These are phyloP conservation scores for Vitis hybrid DNA, from an alignment of 177 flowering plant species.

Conservation along the genomic window DNA sequence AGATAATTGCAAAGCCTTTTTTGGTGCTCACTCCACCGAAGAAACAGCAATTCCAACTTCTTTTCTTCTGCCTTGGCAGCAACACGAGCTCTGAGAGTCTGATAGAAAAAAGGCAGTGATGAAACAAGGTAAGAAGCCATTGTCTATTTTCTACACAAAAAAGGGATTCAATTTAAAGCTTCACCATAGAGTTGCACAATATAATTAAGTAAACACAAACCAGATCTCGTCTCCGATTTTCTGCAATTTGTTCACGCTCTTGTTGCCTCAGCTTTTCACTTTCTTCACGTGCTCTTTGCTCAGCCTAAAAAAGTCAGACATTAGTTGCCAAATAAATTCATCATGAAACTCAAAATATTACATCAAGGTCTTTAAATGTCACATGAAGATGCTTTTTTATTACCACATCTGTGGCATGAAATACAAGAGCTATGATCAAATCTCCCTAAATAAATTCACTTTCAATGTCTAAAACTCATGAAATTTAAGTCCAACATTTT, in stretches of 20 bases:
- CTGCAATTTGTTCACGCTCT: slow-evolving; percentile 94
- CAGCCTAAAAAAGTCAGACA: slow-evolving; percentile 56
- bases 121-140: background rate
- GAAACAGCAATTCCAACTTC: slow-evolving; percentile 93
- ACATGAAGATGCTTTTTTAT: background rate
- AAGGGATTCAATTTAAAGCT: slow-evolving; percentile 1
- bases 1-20: slow-evolving; percentile 81
- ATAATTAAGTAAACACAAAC: slow-evolving; percentile 27
- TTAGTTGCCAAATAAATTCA: background rate
- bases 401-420: background rate
- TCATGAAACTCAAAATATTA: background rate
- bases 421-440: background rate
- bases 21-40: slow-evolving; percentile 96
- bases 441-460: background rate
- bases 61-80: slow-evolving; percentile 98
- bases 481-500: background rate
- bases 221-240: slow-evolving; percentile 90
- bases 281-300: slow-evolving; percentile 94
- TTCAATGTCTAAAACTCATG: background rate
- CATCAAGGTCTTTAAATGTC: background rate
- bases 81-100: slow-evolving; percentile 92
- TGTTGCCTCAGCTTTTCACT: slow-evolving; percentile 92
- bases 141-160: background rate
- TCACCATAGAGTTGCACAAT: background rate
- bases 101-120: slow-evolving; percentile 4